Percentiles rank a stretch among this genome's conserved stretches.
These are phyloP conservation scores for Hypoxylon subgilvum DNA, from an alignment of 495 filamentous ascomycete genomes.

Conservation along the genomic window DNA sequence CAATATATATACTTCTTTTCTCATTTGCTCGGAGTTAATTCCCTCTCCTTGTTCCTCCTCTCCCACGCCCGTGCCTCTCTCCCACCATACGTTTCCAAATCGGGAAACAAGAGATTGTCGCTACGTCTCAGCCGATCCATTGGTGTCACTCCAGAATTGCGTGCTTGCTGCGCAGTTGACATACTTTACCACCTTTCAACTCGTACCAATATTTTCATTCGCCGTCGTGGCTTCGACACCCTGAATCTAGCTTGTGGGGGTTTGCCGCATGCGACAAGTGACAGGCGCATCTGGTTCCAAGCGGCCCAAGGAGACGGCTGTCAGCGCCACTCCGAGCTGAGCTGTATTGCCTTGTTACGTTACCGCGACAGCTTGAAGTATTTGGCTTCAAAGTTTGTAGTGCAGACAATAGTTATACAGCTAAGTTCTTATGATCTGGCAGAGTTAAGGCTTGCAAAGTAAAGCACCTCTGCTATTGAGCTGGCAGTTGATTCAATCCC, in stretches of 20 bases:
- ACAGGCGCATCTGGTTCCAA: slow-evolving; percentile 12
- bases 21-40: neutral
- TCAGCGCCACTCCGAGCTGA: slow-evolving; percentile 10
- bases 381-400: neutral
- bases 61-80: slow-evolving; percentile 1
- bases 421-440: too few species aligned
- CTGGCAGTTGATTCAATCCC: neutral
- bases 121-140: slow-evolving; percentile 17
- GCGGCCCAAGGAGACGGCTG: neutral
- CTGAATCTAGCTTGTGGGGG: slow-evolving; percentile 39
- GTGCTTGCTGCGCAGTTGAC: slow-evolving; percentile 36
- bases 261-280: slow-evolving; percentile 9
- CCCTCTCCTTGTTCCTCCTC: neutral
- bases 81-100: slow-evolving; percentile 10
- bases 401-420: too few species aligned
- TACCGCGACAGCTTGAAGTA: neutral
- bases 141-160: slow-evolving; percentile 32
- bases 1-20: slow-evolving; percentile 8
- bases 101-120: slow-evolving; percentile 19
- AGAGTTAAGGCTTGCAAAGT: too few species aligned
- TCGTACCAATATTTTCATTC: slow-evolving; percentile 22
- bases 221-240: slow-evolving; percentile 33
- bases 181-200: slow-evolving; percentile 25
- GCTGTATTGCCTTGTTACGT: neutral
- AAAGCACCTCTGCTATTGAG: too few species aligned